Conservation (phyloP, 2,329 filamentous ascomycete genomes). For the Juglanconis juglandina region DNA sequence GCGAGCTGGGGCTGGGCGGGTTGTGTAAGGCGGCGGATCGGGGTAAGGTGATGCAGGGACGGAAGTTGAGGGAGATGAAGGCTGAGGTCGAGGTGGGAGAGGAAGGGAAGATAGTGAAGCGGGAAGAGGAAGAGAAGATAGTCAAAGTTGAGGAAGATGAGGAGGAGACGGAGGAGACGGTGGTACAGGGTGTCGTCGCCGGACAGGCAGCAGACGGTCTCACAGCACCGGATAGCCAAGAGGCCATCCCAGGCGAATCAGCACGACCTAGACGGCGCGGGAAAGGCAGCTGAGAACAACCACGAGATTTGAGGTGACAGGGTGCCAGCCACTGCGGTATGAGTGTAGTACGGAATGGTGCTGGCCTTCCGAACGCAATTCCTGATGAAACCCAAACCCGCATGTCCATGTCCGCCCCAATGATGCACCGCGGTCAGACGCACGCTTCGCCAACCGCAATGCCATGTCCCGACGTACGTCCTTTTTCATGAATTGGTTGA, state of each 20-base stretch:
- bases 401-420: too few relatives aligned
- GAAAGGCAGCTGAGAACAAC: constrained; percentile 15
- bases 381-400: too few relatives aligned
- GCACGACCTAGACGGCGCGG: constrained; percentile 13
- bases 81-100: constrained; percentile 29
- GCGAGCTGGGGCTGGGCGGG: constrained; percentile 71
- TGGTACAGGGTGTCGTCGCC: constrained; percentile 21
- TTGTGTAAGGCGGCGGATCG: constrained; percentile 72
- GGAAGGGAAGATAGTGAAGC: constrained; percentile 20
- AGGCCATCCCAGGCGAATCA: constrained; percentile 23
- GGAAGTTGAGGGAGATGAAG: constrained; percentile 44
- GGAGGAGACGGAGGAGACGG: constrained; percentile 26
- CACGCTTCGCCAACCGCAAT: too few relatives aligned
- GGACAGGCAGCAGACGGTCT: constrained; percentile 15
- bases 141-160: constrained; percentile 28
- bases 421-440: too few relatives aligned
- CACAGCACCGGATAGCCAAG: constrained; percentile 22
- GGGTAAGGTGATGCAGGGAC: constrained; percentile 57
- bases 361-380: background rate
- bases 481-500: too few relatives aligned
- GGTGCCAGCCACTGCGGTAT: background rate
- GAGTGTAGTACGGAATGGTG: background rate
- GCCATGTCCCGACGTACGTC: too few relatives aligned
- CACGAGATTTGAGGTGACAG: background rate
- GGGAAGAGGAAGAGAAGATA: constrained; percentile 29